Base-by-base conservation (phyloP, 1,284 basidiomycete species). In the Marasmius sp. region DNA sequence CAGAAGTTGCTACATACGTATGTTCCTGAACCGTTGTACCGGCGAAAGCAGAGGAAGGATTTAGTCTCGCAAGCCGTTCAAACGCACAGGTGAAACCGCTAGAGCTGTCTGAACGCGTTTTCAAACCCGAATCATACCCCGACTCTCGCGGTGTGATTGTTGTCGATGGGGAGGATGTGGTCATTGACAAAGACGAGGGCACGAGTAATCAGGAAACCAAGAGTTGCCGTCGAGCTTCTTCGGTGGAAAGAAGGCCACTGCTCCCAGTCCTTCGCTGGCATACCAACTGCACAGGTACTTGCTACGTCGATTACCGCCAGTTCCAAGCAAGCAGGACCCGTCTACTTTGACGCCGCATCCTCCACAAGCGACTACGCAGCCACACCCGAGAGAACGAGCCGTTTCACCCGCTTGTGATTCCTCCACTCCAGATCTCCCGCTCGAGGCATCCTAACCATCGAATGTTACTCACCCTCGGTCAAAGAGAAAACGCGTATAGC, bases 1-100 rank as follows among this genome's bases (percentile, higher is more conserved):
- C 93, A 62, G 95, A 95, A 20, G 94, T 96, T 6, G 93, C 90
- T 11, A 88, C 93, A 2, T 97, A 94, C 74, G 88, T 91, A 38
- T 85, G 91, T 67, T 80, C 82, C n/a, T 69, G 76, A 11, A n/a
- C n/a, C n/a, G 79, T 82, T 59, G 77, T 85, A 0, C 91, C 94
- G 10, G 70, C 89, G 57, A 94, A 91, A 75, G 95, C 92, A 7
- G 95, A 97, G 71, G 95, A 97, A 71, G 94, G 94, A 0, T 80
- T 98, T 18, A 88, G 71, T 80, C 6, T 67, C 93, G 2, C 85
- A 89, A 66, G 83, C 85, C 18, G 16, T 37, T 41, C 34, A 34
- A 50, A 48, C 20, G 47, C 57, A n/a, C 59, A 61, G 41, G 22
- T 64, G 11, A 88, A 85, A 64, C 81, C 82, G 14, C 70, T 87